phyloP scores from a whole-genome alignment of 192 early-diverging fungal species.

The Paraglomus occultum region DNA sequence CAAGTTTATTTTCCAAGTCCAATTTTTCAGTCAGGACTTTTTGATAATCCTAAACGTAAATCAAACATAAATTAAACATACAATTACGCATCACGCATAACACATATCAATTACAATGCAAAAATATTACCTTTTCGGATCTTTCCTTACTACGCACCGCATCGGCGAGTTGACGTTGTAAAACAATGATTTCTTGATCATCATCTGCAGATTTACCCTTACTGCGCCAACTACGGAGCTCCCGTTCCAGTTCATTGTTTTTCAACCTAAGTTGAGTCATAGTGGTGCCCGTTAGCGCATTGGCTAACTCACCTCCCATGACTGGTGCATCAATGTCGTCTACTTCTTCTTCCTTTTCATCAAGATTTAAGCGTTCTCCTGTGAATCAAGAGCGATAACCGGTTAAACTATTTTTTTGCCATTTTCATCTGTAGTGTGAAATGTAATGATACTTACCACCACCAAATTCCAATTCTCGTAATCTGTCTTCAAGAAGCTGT shows the following conservation, averaged over 20 bases:
- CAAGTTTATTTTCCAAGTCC: slow-evolving; percentile 38
- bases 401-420: slow-evolving; percentile 33
- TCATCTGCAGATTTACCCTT: slow-evolving; percentile 25
- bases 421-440: slow-evolving; percentile 34
- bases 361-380: slow-evolving; percentile 39
- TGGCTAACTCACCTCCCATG: slow-evolving; percentile 28
- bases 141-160: slow-evolving; percentile 55
- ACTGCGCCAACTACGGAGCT: slow-evolving; percentile 42
- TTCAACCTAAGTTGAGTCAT: slow-evolving; percentile 45
- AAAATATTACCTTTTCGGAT: slow-evolving; percentile 43
- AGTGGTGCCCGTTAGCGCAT: slow-evolving; percentile 38
- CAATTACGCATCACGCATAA: not conserved
- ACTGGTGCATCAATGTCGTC: slow-evolving; percentile 33
- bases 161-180: slow-evolving; percentile 64
- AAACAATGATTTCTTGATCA: slow-evolving; percentile 39
- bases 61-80: not conserved
- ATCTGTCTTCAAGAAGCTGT: slow-evolving; percentile 69
- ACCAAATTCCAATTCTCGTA: slow-evolving; percentile 79
- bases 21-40: slow-evolving; percentile 52
- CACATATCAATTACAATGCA: not conserved
- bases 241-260: slow-evolving; percentile 60
- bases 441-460: slow-evolving; percentile 38
- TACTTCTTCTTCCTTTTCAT: slow-evolving; percentile 34
- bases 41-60: slow-evolving; percentile 50
- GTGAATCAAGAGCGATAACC: slow-evolving; percentile 29